Conservation (phyloP, 2,329 filamentous ascomycete species). For the Endoconidiophora polonica region DNA sequence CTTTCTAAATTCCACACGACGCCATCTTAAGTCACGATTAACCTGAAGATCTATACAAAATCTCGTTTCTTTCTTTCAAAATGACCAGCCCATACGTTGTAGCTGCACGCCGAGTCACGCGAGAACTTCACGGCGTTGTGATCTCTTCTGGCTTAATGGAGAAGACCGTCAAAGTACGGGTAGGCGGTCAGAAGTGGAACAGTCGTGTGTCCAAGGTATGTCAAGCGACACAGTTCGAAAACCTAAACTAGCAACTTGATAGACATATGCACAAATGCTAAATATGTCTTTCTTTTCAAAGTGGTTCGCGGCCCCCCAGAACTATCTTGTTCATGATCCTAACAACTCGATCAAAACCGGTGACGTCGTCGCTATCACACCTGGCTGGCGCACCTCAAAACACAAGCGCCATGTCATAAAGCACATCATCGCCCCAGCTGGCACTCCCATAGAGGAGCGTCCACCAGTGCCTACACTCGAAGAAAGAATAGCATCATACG, state of each 20-base stretch:
- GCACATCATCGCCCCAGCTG: slow-evolving; percentile 54
- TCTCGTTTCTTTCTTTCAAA: background rate
- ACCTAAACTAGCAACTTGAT: background rate
- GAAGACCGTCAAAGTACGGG: slow-evolving; percentile 62
- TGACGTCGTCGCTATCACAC: slow-evolving; percentile 56
- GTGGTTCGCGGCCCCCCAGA: slow-evolving; percentile 44
- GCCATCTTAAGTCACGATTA: too few species aligned
- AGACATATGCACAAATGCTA: background rate
- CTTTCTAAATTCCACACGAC: background rate
- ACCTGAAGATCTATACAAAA: too few species aligned
- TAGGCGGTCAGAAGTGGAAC: slow-evolving; percentile 58
- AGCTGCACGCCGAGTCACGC: slow-evolving; percentile 28
- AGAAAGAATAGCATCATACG: slow-evolving; percentile 39
- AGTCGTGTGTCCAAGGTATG: slow-evolving; percentile 53
- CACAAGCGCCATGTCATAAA: slow-evolving; percentile 59
- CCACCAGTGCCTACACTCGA: slow-evolving; percentile 48
- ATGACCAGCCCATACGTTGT: slow-evolving; percentile 23
- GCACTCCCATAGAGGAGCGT: slow-evolving; percentile 43
- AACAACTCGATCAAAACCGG: slow-evolving; percentile 54
- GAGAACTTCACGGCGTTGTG: slow-evolving; percentile 50
- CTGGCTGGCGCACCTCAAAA: slow-evolving; percentile 47
- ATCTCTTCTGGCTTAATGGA: slow-evolving; percentile 63
- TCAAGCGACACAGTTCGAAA: background rate
- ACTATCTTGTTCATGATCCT: slow-evolving; percentile 64
- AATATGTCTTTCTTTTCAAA: slow-evolving; percentile 12